Percentiles rank a stretch among this genome's conserved stretches.
Conservation (phyloP, 225 moss, liverwort and hornwort genomes). For the Takakia lepidozioides region DNA sequence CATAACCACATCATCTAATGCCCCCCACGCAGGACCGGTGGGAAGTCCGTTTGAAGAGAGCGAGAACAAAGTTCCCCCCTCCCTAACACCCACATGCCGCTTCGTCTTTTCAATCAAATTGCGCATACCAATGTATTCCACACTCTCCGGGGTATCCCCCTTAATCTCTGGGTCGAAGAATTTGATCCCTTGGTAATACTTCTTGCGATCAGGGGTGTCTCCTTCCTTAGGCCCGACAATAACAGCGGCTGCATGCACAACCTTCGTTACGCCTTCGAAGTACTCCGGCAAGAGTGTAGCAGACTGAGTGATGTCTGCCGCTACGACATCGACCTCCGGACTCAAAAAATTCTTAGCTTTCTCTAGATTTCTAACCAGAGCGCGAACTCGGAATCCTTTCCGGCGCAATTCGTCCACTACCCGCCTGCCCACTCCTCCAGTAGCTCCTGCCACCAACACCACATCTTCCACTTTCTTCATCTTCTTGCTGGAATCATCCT, state of each 20-base stretch:
- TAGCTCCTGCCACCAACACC: constrained; percentile 81
- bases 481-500: background rate
- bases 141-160: constrained; percentile 79
- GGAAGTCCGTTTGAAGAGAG: constrained; percentile 51
- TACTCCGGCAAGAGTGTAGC: constrained; percentile 78
- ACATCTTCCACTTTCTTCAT: constrained; percentile 23
- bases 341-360: constrained; percentile 65
- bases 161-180: constrained; percentile 95
- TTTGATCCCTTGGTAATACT: constrained; percentile 88
- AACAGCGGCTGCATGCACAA: constrained; percentile 52
- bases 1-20: constrained; percentile 97
- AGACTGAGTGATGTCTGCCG: constrained; percentile 76
- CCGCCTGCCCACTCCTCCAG: constrained; percentile 91
- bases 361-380: constrained; percentile 65
- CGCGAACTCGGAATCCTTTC: constrained; percentile 69
- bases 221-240: constrained; percentile 85
- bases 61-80: constrained; percentile 43
- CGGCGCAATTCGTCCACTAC: constrained; percentile 69
- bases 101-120: constrained; percentile 71
- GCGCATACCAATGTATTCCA: constrained; percentile 64
- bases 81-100: constrained; percentile 37
- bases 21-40: constrained; percentile 78
- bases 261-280: constrained; percentile 68
- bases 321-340: constrained; percentile 61
- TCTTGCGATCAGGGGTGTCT: constrained; percentile 73